A percentile compares a stretch with the other conserved stretches of the same genome.
Evolutionary conservation across 2,329 filamentous ascomycete species (phyloP).

Genomic region (Monilinia aucupariae): DNA sequence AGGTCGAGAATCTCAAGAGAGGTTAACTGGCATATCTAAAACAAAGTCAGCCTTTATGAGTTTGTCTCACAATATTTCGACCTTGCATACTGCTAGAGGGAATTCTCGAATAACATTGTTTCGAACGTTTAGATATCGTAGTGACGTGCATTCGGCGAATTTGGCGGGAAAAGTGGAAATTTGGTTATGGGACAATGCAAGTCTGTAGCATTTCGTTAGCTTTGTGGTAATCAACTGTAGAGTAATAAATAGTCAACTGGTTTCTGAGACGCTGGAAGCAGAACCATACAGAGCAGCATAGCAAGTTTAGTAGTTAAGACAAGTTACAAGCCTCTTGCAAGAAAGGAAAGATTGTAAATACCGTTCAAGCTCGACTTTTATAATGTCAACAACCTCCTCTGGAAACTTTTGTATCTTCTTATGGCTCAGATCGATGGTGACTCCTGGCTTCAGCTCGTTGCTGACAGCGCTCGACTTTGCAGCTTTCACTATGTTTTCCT

Average conservation of each 20-base stretch:
- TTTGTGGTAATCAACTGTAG: background rate
- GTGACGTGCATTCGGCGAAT: conserved; percentile 69
- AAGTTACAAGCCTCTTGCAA: conserved; percentile 7
- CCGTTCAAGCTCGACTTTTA: conserved; percentile 36
- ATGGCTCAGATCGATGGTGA: conserved; percentile 73
- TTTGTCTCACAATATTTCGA: background rate
- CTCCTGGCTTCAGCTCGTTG: conserved; percentile 56
- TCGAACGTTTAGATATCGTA: conserved; percentile 75
- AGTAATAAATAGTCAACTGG: background rate
- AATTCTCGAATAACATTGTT: conserved; percentile 69
- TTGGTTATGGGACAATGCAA: conserved; percentile 77
- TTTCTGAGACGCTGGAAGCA: background rate
- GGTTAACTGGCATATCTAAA: conserved; percentile 74
- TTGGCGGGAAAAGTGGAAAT: conserved; percentile 63
- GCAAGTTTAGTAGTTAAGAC: background rate
- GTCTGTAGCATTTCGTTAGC: conserved; percentile 43
- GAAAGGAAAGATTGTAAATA: conserved; percentile 22
- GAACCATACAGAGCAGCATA: background rate
- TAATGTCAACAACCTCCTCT: conserved; percentile 37
- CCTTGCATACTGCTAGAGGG: conserved; percentile 52
- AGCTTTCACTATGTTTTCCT: conserved; percentile 59
- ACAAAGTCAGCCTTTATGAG: conserved; percentile 18
- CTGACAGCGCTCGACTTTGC: conserved; percentile 55
- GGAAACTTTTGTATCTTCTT: conserved; percentile 56
- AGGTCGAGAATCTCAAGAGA: conserved; percentile 91